Percentiles rank a stretch among this genome's conserved stretches.
Conservation (phyloP, 371 early-diverging fungal genomes). For the Rhizopus arrhizus region DNA sequence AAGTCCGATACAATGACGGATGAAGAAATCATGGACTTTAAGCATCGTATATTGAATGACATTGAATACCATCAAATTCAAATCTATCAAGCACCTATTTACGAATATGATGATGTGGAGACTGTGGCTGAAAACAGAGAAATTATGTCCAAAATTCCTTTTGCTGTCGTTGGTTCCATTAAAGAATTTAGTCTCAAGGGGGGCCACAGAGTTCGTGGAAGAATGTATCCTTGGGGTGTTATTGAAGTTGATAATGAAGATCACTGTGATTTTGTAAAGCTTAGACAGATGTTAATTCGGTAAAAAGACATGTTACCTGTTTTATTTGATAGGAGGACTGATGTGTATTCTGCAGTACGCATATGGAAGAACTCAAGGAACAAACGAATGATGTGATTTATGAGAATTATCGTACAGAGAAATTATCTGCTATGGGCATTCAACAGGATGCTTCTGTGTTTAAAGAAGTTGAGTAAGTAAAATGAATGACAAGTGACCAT, state of each 20-base stretch:
- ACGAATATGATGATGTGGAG: constrained; percentile 93
- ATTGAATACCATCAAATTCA: constrained; percentile 90
- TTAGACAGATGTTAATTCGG: constrained; percentile 88
- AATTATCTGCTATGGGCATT: constrained; percentile 78
- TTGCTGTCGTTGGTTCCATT: constrained; percentile 95
- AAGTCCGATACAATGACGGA: constrained; percentile 97
- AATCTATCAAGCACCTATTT: constrained; percentile 88
- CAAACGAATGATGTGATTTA: constrained; percentile 92
- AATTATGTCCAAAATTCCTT: constrained; percentile 93
- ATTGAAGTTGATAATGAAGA: constrained; percentile 93
- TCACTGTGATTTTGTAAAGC: constrained; percentile 91
- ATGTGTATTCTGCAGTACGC: constrained; percentile 54
- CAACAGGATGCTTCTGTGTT: constrained; percentile 79
- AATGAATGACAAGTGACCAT: neutral
- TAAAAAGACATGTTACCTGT: constrained; percentile 15
- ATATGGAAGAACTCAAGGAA: constrained; percentile 92
- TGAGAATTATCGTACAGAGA: constrained; percentile 94
- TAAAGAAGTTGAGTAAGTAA: constrained; percentile 73
- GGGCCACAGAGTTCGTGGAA: constrained; percentile 89
- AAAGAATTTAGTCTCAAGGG: constrained; percentile 79
- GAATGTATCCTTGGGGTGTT: constrained; percentile 95
- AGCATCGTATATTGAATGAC: constrained; percentile 89
- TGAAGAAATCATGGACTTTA: constrained; percentile 90
- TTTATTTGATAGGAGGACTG: neutral
- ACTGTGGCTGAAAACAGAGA: constrained; percentile 93